A percentile compares a stretch with the other conserved stretches of the same genome.
phyloP scores from a whole-genome alignment of 345 rosid genomes.

The Populus simonii region DNA sequence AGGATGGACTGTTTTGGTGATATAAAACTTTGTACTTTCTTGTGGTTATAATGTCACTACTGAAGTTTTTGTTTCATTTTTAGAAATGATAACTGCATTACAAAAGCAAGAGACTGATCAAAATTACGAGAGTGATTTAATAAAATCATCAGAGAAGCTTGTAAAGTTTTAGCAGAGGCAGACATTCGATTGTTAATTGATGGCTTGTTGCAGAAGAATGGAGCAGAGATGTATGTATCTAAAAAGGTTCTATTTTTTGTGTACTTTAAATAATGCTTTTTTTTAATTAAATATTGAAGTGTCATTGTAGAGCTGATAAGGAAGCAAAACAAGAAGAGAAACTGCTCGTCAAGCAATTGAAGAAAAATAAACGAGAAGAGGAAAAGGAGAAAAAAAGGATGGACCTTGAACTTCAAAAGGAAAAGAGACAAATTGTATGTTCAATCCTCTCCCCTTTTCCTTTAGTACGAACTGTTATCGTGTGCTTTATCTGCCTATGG shows the following conservation, averaged over 20 bases:
- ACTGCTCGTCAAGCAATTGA: conserved; percentile 57
- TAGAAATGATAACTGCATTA: conserved; percentile 60
- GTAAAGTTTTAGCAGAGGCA: conserved; percentile 51
- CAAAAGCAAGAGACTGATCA: conserved; percentile 41
- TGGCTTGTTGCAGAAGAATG: conserved; percentile 51
- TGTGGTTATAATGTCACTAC: conserved; percentile 4
- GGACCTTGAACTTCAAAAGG: conserved; percentile 59
- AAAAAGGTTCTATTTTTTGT: background rate
- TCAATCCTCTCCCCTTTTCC: background rate
- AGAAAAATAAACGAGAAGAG: conserved; percentile 49
- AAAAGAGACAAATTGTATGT: conserved; percentile 56
- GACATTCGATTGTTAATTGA: conserved; percentile 55
- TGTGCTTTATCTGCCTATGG: no score
- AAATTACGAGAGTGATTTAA: conserved; percentile 26
- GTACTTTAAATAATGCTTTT: background rate
- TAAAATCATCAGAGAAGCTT: conserved; percentile 57
- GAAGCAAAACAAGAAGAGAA: conserved; percentile 62
- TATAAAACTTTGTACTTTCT: background rate
- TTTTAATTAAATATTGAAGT: conserved; percentile 2
- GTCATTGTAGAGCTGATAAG: conserved; percentile 47
- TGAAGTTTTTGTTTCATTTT: conserved; percentile 21
- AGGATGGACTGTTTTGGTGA: background rate
- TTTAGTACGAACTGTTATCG: no score
- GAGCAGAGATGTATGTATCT: conserved; percentile 50
- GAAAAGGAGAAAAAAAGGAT: conserved; percentile 43